phyloP scores from a whole-genome alignment of 306 rosid genomes.

The Herpetospermum pedunculosum region DNA sequence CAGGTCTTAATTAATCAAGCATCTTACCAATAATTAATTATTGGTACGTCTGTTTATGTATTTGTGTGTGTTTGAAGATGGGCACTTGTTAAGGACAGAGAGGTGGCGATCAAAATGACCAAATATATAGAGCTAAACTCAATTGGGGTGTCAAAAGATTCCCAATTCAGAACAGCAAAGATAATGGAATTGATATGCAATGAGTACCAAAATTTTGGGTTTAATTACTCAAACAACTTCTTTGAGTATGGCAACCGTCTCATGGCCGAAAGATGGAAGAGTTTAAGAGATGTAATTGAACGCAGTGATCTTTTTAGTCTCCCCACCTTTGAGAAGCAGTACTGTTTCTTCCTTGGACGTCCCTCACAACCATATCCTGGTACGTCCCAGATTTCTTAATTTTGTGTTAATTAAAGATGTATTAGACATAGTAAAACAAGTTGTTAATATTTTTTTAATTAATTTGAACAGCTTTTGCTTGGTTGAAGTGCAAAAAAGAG shows the following conservation, averaged over 20 bases:
- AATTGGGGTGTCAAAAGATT: slow-evolving; percentile 70
- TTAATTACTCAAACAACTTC: slow-evolving; percentile 26
- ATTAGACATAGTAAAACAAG: background rate
- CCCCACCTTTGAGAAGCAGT: slow-evolving; percentile 21
- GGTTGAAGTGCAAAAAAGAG: slow-evolving; percentile 50
- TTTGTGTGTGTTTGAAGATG: slow-evolving; percentile 28
- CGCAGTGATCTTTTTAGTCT: slow-evolving; percentile 25
- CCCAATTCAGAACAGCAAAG: slow-evolving; percentile 60
- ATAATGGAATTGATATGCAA: slow-evolving; percentile 50
- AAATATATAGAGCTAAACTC: slow-evolving; percentile 41
- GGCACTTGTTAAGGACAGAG: slow-evolving; percentile 72
- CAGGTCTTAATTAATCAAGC: too few relatives aligned
- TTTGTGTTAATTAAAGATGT: too few relatives aligned
- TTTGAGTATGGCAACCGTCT: slow-evolving; percentile 26
- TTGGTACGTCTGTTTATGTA: background rate
- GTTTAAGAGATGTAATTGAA: slow-evolving; percentile 24
- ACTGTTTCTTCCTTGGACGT: slow-evolving; percentile 41
- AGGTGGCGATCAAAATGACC: slow-evolving; percentile 55
- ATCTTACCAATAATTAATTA: background rate
- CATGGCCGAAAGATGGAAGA: slow-evolving; percentile 59
- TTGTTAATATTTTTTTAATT: background rate
- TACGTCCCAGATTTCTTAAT: slow-evolving; percentile 6
- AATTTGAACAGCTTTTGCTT: slow-evolving; percentile 39
- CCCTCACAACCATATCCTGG: slow-evolving; percentile 42
- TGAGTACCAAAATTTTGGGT: slow-evolving; percentile 26